phyloP scores from a whole-genome alignment of 2,329 filamentous ascomycete genomes.

The Lachnum nothofagi region DNA sequence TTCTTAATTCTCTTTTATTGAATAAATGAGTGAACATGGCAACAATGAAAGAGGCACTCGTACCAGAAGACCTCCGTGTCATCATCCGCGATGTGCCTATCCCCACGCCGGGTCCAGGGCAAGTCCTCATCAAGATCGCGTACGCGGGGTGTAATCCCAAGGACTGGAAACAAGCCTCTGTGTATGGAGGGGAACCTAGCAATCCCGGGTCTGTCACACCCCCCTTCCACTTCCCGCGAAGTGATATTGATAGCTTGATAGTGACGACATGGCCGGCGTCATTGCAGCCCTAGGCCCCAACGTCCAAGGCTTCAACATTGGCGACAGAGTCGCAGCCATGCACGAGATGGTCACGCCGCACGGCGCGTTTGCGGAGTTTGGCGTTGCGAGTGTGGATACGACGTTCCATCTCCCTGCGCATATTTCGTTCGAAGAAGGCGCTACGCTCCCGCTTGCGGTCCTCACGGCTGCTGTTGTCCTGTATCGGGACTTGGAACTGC shows the following conservation, averaged over 20 bases:
- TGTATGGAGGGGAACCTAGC: too few species aligned
- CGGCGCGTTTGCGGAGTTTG: slow-evolving; percentile 57
- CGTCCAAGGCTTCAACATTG: slow-evolving; percentile 37
- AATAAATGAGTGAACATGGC: too few species aligned
- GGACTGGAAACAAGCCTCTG: background rate
- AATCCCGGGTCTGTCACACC: too few species aligned
- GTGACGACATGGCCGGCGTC: slow-evolving; percentile 31
- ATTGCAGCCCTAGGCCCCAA: slow-evolving; percentile 46
- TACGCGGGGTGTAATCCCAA: slow-evolving; percentile 25
- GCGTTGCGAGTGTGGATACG: slow-evolving; percentile 47
- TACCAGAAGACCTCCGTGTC: slow-evolving; percentile 15
- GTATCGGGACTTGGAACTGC: slow-evolving; percentile 33
- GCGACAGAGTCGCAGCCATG: slow-evolving; percentile 43
- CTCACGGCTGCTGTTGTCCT: slow-evolving; percentile 37
- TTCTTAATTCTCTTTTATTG: too few species aligned
- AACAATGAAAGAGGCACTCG: slow-evolving; percentile 24
- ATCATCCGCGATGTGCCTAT: slow-evolving; percentile 21
- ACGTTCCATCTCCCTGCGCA: slow-evolving; percentile 38
- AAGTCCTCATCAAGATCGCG: slow-evolving; percentile 26
- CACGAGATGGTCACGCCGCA: slow-evolving; percentile 45
- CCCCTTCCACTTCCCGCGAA: too few species aligned
- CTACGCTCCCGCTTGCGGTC: slow-evolving; percentile 39
- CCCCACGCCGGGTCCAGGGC: slow-evolving; percentile 17
- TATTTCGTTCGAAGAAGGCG: slow-evolving; percentile 29
- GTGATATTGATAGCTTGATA: slow-evolving; percentile 10